Percentiles rank a stretch among this genome's conserved stretches.
Conservation (phyloP, 1,284 basidiomycete genomes). For the Boletus semigastroideus region DNA sequence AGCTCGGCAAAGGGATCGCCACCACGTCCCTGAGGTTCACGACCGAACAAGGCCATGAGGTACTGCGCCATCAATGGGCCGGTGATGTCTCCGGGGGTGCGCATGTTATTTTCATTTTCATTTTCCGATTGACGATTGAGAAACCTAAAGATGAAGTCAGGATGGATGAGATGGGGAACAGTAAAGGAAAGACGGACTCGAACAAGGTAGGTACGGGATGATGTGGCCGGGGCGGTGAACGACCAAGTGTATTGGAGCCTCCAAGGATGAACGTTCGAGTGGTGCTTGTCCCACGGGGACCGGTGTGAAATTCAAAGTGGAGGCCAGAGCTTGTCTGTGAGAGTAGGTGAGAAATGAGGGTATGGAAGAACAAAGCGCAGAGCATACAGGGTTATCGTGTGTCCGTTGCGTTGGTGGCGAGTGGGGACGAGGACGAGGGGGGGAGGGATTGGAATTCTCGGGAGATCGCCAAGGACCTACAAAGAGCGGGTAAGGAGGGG, state of each 20-base stretch:
- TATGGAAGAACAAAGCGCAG: neutral
- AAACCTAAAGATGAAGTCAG: slow-evolving; percentile 33
- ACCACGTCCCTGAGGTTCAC: slow-evolving; percentile 33
- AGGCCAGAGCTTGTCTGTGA: slow-evolving; percentile 25
- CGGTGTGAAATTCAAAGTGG: slow-evolving; percentile 41
- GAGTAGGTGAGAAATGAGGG: slow-evolving; percentile 4
- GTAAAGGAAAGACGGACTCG: slow-evolving; percentile 38
- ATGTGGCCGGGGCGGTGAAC: slow-evolving; percentile 15
- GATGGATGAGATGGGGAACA: neutral
- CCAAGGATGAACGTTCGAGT: slow-evolving; percentile 46
- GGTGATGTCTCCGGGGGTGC: slow-evolving; percentile 44
- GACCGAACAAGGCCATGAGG: slow-evolving; percentile 58
- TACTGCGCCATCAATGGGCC: slow-evolving; percentile 71
- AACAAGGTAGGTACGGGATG: slow-evolving; percentile 44
- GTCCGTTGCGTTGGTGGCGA: slow-evolving; percentile 20
- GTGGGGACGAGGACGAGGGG: slow-evolving; percentile 7
- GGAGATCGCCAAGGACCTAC: slow-evolving; percentile 11
- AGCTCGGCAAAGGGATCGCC: slow-evolving; percentile 44
- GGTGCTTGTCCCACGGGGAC: slow-evolving; percentile 34
- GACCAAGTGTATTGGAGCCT: slow-evolving; percentile 36
- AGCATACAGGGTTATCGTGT: slow-evolving; percentile 28
- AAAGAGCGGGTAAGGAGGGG: slow-evolving; percentile 33
- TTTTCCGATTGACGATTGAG: slow-evolving; percentile 31
- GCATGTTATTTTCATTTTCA: slow-evolving; percentile 20
- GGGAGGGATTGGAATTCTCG: neutral